These are phyloP conservation scores for Ogataea philodendri DNA, from an alignment of 805 yeast species.

Conservation along the genomic window DNA sequence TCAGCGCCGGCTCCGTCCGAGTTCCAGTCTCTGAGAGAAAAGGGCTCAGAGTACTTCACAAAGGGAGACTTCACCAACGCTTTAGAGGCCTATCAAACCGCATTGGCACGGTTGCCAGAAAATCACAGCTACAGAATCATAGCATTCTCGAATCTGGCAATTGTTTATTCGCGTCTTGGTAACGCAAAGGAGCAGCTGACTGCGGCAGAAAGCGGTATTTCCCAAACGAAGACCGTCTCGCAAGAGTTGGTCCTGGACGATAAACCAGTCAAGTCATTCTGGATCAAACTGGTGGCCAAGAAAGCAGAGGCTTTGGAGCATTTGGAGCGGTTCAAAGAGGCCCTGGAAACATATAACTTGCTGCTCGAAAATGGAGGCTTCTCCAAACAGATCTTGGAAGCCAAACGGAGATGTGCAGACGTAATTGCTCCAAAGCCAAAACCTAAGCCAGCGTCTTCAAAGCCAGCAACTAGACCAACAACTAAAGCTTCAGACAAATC, in stretches of 20 bases:
- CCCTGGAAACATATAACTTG: constrained; percentile 58
- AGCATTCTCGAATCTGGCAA: constrained; percentile 72
- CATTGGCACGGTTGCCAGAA: constrained; percentile 51
- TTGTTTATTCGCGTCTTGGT: constrained; percentile 66
- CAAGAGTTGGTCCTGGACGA: constrained; percentile 42
- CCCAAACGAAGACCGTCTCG: constrained; percentile 19
- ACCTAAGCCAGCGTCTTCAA: constrained; percentile 29
- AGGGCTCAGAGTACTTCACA: constrained; percentile 63
- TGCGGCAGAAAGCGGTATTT: constrained; percentile 48
- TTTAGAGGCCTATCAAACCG: constrained; percentile 51
- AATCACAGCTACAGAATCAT: constrained; percentile 66
- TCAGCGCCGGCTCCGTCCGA: constrained; percentile 22
- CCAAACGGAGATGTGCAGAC: constrained; percentile 72
- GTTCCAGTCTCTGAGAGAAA: constrained; percentile 47
- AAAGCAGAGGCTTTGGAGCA: constrained; percentile 85
- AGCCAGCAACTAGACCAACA: constrained; percentile 18
- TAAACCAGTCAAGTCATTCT: constrained; percentile 63
- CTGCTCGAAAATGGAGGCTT: constrained; percentile 69
- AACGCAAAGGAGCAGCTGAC: constrained; percentile 53
- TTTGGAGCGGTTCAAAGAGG: constrained; percentile 64
- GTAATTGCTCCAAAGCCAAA: constrained; percentile 53
- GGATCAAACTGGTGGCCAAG: constrained; percentile 65
- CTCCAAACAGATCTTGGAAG: constrained; percentile 66
- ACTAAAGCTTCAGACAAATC: constrained; percentile 19
- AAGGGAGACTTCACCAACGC: constrained; percentile 83